phyloP scores from a whole-genome alignment of 2,329 filamentous ascomycete genomes.

The Dryadomyces sulphureus region DNA sequence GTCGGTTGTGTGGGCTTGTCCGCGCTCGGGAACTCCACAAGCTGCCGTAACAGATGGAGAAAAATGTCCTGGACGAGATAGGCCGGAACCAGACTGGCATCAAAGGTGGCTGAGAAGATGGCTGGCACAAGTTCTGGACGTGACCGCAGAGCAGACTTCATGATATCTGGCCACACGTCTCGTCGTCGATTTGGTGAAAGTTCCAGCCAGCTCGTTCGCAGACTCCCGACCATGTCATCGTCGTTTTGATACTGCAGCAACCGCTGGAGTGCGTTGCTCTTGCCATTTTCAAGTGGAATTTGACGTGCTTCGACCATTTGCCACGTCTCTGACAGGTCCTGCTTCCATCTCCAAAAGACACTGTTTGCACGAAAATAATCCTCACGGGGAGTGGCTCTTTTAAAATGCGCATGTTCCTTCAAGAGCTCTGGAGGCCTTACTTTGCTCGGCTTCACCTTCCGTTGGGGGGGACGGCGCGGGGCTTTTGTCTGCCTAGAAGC shows the following conservation, averaged over 20 bases:
- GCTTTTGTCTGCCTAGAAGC: too few species aligned
- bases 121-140: conserved; percentile 17
- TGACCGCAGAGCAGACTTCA: conserved; percentile 21
- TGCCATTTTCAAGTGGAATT: conserved; percentile 1
- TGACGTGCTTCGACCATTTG: conserved; percentile 2
- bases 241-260: conserved; percentile 11
- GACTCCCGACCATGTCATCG: conserved; percentile 4
- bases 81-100: conserved; percentile 18
- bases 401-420: not conserved
- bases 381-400: not conserved
- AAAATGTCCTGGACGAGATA: conserved; percentile 24
- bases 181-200: conserved; percentile 15
- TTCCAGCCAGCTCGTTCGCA: conserved; percentile 20
- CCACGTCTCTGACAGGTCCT: conserved; percentile 6
- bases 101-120: conserved; percentile 23
- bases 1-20: not conserved
- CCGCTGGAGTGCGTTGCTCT: conserved; percentile 12
- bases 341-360: conserved; percentile 8
- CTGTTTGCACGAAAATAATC: not conserved
- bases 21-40: not conserved
- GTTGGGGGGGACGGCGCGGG: not conserved
- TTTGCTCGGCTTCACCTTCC: not conserved
- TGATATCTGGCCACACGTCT: conserved; percentile 18
- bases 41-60: conserved; percentile 15
- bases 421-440: not conserved